Conservation (phyloP, 2,329 filamentous ascomycete species). For the Colletotrichum agaves region DNA sequence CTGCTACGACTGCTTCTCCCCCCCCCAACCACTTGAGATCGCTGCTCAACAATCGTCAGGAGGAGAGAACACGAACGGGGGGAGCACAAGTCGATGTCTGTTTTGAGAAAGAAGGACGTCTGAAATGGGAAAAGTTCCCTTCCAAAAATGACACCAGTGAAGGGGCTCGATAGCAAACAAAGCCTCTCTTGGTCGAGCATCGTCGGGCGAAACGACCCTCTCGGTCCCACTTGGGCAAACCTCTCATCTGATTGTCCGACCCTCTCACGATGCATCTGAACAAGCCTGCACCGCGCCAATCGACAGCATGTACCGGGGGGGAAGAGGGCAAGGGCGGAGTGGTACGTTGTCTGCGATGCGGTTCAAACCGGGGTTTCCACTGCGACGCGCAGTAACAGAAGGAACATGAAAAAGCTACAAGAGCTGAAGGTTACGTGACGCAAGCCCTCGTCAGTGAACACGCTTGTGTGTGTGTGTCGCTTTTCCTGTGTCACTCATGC, state of each 20-base stretch:
- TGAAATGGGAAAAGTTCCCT: constrained; percentile 26
- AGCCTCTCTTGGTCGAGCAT: neutral
- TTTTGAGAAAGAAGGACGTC: constrained; percentile 21
- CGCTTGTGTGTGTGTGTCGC: constrained; percentile 30
- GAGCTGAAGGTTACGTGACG: constrained; percentile 29
- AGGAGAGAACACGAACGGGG: neutral
- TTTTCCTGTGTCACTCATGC: constrained; percentile 8
- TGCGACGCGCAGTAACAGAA: neutral
- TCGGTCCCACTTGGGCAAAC: constrained; percentile 33
- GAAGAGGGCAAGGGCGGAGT: neutral
- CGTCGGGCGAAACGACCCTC: constrained; percentile 19
- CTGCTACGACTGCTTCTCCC: neutral
- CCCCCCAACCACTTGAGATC: neutral
- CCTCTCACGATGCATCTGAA: constrained; percentile 12
- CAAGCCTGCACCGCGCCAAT: neutral
- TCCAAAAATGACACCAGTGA: constrained; percentile 4
- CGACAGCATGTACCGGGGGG: neutral
- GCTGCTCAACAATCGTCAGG: constrained; percentile 18
- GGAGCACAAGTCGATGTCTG: constrained; percentile 5
- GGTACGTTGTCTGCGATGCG: neutral
- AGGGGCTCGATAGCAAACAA: constrained; percentile 20
- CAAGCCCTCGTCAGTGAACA: constrained; percentile 33
- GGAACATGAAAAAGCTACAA: neutral
- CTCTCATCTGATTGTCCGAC: constrained; percentile 29
- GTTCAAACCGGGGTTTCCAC: neutral